Evolutionary conservation across 2,329 filamentous ascomycete species (phyloP), one percentile per base, ranked within the genome.

Genomic region (Aureobasidium sp.): DNA sequence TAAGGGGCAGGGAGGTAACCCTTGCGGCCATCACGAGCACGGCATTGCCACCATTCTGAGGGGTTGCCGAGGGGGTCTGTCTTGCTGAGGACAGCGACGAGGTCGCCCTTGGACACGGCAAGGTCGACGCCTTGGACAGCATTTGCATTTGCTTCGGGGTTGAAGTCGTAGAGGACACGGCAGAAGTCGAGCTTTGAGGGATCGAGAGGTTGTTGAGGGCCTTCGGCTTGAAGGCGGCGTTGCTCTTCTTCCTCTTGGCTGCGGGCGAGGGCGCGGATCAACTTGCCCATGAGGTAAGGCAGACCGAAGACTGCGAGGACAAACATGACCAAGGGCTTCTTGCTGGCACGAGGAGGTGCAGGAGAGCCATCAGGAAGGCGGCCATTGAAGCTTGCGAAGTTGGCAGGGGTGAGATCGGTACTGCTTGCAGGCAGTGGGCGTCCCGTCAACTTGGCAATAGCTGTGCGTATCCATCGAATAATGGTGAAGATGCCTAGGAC

Each of bases 241-340:
- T 83, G 82, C 74, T 91, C 85, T 70, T 95, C 89, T 70, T 93
- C 89, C 76, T 97, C 91, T 70, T 94, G 90, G 5, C 87, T 88
- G 39, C 88, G 85, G 17, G 92, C 91, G 42, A 99, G 82, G 1
- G 90, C 83, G 71, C 86, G 87, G 73, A 99, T 97, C 68, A 96
- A 84, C 78, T 97, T 99, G 76, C 89, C 88, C 92, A 99, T 97
- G 53, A 99, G 82, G 74, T 96, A 99, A 6, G 94, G 94, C 15
- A 99, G 82, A 59, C 94, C 95, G 70, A 99, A 96, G 5, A 96
- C 92, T 20, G 94, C 93, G 47, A 95, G 80, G 64, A 97, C 80
- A 80, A 99, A 99, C 80, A 99, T 93, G 72, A 99, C 83, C 70
- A 99, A 90, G 0, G 94, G 94, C 75, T 97, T 99, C 74, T 90